These are phyloP conservation scores for Allium fistulosum DNA, from an alignment of 106 monocot species.

Conservation along the genomic window DNA sequence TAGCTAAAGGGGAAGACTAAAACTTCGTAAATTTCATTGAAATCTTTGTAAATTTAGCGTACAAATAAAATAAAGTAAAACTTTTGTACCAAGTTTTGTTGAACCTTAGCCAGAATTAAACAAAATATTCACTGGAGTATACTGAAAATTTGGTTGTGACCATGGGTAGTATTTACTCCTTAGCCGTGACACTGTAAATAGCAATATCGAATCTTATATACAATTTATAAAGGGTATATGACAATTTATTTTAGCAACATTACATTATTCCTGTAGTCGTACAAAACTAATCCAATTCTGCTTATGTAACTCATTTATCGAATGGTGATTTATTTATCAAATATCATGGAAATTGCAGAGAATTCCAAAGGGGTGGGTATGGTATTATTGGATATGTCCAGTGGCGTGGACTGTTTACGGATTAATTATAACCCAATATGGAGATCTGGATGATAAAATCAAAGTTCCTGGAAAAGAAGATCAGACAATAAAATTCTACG, in stretches of 20 bases:
- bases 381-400: constrained; percentile 99
- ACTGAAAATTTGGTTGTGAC: too few species aligned
- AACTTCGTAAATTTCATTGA: background rate
- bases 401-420: constrained; percentile 91
- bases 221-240: background rate
- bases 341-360: constrained; percentile 29
- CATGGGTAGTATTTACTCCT: too few species aligned
- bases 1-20: background rate
- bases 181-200: background rate
- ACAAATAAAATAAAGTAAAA: background rate
- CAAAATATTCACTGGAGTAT: too few species aligned
- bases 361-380: constrained; percentile 91
- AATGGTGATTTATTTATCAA: too few species aligned
- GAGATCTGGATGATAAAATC: constrained; percentile 54
- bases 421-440: constrained; percentile 66
- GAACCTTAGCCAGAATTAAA: too few species aligned
- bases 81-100: background rate
- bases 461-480: constrained; percentile 31
- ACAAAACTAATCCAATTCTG: background rate
- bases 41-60: background rate
- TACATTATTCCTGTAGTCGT: background rate
- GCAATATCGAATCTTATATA: background rate
- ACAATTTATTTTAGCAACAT: background rate
- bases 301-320: background rate
- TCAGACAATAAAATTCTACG: constrained; percentile 44